Percentiles rank a stretch among this genome's conserved stretches.
Conservation (phyloP, 2,329 filamentous ascomycete species). For the Fragosphaeria purpurea region DNA sequence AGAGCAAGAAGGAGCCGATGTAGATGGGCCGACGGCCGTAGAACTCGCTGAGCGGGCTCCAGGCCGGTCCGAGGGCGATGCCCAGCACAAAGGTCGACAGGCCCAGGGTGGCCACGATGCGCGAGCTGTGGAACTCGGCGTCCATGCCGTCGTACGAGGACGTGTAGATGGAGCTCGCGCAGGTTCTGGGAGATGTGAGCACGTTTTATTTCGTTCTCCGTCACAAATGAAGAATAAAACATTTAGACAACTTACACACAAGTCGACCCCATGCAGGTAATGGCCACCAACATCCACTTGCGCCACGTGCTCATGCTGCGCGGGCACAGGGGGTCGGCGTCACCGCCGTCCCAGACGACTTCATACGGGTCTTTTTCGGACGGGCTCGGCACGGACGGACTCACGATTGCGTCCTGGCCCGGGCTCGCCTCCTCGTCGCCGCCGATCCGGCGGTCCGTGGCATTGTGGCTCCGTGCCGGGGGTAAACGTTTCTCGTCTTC, state of each 20-base stretch:
- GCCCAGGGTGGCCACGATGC: slow-evolving; percentile 67
- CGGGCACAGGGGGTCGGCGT: slow-evolving; percentile 64
- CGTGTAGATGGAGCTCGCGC: slow-evolving; percentile 81
- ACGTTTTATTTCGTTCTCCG: background rate
- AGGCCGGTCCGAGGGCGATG: slow-evolving; percentile 51
- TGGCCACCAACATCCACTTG: slow-evolving; percentile 71
- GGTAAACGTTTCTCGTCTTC: background rate
- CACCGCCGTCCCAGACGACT: slow-evolving; percentile 63
- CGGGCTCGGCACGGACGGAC: background rate
- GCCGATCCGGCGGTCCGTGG: background rate
- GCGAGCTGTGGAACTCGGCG: slow-evolving; percentile 60
- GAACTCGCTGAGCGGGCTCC: slow-evolving; percentile 62
- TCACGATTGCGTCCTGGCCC: background rate
- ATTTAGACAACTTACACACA: slow-evolving; percentile 61
- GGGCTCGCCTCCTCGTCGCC: background rate
- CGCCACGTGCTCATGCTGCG: slow-evolving; percentile 53
- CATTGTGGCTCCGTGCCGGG: no score
- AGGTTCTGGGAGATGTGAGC: slow-evolving; percentile 5
- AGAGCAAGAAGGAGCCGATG: slow-evolving; percentile 61
- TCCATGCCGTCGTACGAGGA: slow-evolving; percentile 70
- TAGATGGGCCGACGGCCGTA: slow-evolving; percentile 79
- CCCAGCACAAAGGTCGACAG: slow-evolving; percentile 77
- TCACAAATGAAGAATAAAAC: background rate
- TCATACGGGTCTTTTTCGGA: slow-evolving; percentile 43
- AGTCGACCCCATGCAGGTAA: slow-evolving; percentile 64